These are phyloP conservation scores for Talaromyces borbonicus DNA, from an alignment of 495 filamentous ascomycete genomes.

Conservation along the genomic window DNA sequence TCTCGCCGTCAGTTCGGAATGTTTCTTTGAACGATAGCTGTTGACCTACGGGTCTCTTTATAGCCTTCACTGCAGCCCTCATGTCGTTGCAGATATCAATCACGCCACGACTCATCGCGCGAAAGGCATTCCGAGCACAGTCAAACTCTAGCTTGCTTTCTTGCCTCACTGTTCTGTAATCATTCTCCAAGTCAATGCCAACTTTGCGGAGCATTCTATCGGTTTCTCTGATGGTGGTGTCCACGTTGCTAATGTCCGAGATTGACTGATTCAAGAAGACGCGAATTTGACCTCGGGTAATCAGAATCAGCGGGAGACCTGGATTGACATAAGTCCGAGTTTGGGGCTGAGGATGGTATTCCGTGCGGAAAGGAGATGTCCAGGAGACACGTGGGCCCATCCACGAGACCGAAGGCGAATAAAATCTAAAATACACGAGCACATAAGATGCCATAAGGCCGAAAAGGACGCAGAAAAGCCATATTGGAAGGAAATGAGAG, in stretches of 20 bases:
- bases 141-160: constrained; percentile 35
- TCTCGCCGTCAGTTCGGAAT: neutral
- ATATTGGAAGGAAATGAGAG: constrained; percentile 14
- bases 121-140: constrained; percentile 26
- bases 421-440: too few relatives aligned
- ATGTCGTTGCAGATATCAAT: constrained; percentile 32
- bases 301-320: too few relatives aligned
- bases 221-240: constrained; percentile 24
- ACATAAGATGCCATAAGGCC: too few relatives aligned
- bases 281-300: constrained; percentile 16
- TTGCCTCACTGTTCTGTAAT: constrained; percentile 24
- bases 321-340: too few relatives aligned
- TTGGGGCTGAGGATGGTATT: too few relatives aligned
- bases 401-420: too few relatives aligned
- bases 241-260: constrained; percentile 21
- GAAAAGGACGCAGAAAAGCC: constrained; percentile 23
- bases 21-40: neutral
- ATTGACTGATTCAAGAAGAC: constrained; percentile 24
- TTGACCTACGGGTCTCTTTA: constrained; percentile 13
- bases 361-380: constrained; percentile 1
- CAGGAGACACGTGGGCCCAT: too few relatives aligned
- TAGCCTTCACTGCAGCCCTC: constrained; percentile 29
- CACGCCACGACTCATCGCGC: constrained; percentile 27
- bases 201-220: constrained; percentile 25
- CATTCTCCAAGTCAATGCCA: constrained; percentile 20